These are phyloP conservation scores for Coemansia sp. DNA, from an alignment of 192 early-diverging fungal genomes.

Conservation along the genomic window DNA sequence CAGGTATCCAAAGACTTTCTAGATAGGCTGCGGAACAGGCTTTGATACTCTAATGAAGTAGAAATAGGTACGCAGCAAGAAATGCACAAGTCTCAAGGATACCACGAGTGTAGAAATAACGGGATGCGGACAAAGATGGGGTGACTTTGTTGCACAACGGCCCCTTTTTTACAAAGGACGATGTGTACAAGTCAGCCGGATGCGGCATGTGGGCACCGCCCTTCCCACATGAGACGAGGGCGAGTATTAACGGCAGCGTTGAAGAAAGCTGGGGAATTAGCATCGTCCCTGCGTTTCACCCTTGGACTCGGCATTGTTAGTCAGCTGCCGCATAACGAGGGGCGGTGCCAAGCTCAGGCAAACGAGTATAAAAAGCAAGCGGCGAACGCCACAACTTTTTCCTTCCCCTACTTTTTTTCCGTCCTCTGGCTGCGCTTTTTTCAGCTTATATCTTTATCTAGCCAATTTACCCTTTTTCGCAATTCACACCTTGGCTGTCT, in stretches of 20 bases:
- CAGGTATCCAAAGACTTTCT: conserved; percentile 1
- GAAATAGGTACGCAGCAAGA: not conserved
- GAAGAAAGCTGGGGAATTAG: not conserved
- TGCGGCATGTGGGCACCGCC: not conserved
- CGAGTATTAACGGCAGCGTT: not conserved
- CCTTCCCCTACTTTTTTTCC: conserved; percentile 3
- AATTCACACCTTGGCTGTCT: no score
- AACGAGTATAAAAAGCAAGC: conserved; percentile 6
- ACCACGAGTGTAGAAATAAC: not conserved
- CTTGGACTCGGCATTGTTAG: not conserved
- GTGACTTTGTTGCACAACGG: conserved; percentile 1
- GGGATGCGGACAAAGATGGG: not conserved
- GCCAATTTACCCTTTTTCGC: not conserved
- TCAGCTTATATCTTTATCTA: conserved; percentile 8
- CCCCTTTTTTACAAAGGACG: not conserved
- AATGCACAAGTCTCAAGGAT: conserved; percentile 3
- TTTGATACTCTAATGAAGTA: not conserved
- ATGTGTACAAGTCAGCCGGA: conserved; percentile 1
- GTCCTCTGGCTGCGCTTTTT: conserved; percentile 34
- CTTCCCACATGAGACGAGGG: conserved; percentile 9
- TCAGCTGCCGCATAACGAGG: not conserved
- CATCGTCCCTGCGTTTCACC: not conserved
- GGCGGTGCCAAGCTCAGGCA: not conserved
- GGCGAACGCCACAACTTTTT: conserved; percentile 1
- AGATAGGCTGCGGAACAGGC: not conserved